Conservation (phyloP, 495 filamentous ascomycete genomes). For the Hyaloscypha variabilis region DNA sequence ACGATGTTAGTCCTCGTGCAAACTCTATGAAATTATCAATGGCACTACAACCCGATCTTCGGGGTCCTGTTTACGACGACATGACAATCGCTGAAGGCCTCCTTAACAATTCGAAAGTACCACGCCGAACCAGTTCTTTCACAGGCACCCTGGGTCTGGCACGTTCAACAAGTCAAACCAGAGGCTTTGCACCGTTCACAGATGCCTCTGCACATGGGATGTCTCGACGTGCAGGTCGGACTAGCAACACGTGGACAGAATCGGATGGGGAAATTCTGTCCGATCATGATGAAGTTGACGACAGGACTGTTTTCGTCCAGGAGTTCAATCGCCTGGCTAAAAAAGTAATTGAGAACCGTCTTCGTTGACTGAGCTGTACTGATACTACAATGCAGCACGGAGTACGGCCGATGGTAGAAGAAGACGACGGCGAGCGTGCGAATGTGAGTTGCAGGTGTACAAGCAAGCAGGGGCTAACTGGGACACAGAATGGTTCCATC, state of each 20-base stretch:
- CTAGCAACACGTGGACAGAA: slow-evolving; percentile 31
- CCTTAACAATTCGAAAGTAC: slow-evolving; percentile 16
- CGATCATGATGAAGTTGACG: slow-evolving; percentile 45
- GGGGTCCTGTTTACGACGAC: slow-evolving; percentile 19
- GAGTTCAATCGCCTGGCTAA: slow-evolving; percentile 60
- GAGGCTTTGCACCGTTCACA: not conserved
- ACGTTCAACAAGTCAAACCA: not conserved
- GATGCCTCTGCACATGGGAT: not conserved
- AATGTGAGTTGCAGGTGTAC: not conserved
- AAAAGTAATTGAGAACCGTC: slow-evolving; percentile 38
- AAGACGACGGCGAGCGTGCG: not conserved
- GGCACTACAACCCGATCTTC: not conserved
- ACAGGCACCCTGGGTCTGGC: not conserved
- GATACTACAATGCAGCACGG: slow-evolving; percentile 22
- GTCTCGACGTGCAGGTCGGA: slow-evolving; percentile 13
- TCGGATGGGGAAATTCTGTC: slow-evolving; percentile 23
- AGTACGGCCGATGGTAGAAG: slow-evolving; percentile 24
- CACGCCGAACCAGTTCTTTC: slow-evolving; percentile 18
- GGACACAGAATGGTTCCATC: slow-evolving; percentile 5
- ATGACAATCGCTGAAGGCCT: slow-evolving; percentile 26
- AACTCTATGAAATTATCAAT: slow-evolving; percentile 25
- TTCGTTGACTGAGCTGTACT: not conserved
- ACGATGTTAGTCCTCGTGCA: slow-evolving; percentile 30
- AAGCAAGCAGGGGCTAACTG: not conserved
- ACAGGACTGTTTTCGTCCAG: slow-evolving; percentile 40